These are phyloP conservation scores for Mesotaenium endlicherianum DNA, from an alignment of 139 green algal species.

Conservation along the genomic window DNA sequence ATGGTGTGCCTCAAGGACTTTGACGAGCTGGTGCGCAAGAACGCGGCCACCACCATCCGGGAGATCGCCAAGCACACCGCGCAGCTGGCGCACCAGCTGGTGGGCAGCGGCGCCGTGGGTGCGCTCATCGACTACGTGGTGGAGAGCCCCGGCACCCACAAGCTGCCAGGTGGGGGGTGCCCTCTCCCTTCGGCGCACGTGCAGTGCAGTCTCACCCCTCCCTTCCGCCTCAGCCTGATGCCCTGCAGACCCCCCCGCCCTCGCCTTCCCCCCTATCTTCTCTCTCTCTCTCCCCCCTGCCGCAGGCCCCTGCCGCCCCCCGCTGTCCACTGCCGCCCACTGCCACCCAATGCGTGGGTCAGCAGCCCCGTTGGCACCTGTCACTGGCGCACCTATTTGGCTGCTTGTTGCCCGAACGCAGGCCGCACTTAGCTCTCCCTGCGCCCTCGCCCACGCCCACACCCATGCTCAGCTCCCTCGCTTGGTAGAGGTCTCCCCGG, in stretches of 20 bases:
- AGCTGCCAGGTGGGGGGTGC: constrained; percentile 20
- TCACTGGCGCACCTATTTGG: too few relatives aligned
- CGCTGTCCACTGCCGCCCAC: too few relatives aligned
- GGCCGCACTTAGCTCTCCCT: too few relatives aligned
- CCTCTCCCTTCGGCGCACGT: too few relatives aligned
- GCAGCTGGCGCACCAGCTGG: constrained; percentile 83
- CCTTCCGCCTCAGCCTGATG: neutral
- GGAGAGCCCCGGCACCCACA: constrained; percentile 48
- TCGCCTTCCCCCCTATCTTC: neutral
- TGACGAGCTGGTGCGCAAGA: constrained; percentile 78
- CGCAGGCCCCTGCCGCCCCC: too few relatives aligned
- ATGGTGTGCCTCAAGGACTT: constrained; percentile 84
- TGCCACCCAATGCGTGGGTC: too few relatives aligned
- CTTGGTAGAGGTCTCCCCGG: too few relatives aligned
- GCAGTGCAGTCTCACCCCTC: neutral
- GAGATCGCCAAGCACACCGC: constrained; percentile 88
- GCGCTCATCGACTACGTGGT: constrained; percentile 79
- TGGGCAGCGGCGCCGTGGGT: constrained; percentile 76
- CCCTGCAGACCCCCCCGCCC: neutral
- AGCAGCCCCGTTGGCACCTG: too few relatives aligned
- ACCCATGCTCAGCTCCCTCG: too few relatives aligned
- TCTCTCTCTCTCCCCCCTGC: neutral
- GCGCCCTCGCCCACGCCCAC: too few relatives aligned
- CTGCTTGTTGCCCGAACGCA: too few relatives aligned
- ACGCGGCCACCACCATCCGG: constrained; percentile 66